A percentile compares a stretch with the other conserved stretches of the same genome.
These are phyloP conservation scores for Pseudozyma hubeiensis DNA, from an alignment of 1,284 basidiomycete genomes.

Conservation along the genomic window DNA sequence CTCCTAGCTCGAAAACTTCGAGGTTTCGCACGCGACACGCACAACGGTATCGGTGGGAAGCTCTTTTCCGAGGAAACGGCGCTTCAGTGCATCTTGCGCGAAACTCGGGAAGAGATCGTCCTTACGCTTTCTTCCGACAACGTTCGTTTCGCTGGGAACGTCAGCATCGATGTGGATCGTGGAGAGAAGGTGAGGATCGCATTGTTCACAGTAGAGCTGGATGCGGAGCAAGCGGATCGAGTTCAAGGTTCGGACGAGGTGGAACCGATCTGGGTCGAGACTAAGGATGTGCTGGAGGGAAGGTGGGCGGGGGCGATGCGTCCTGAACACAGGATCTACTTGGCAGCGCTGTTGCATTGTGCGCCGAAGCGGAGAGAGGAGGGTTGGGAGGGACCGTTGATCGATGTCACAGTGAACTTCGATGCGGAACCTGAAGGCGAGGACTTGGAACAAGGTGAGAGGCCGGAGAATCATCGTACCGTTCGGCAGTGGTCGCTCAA, in stretches of 20 bases:
- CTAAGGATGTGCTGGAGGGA: background rate
- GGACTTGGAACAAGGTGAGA: background rate
- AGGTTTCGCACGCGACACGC: constrained; percentile 16
- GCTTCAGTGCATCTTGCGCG: constrained; percentile 7
- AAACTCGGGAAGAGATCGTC: constrained; percentile 20
- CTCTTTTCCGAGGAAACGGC: constrained; percentile 7
- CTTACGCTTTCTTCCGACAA: background rate
- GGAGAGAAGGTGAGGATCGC: constrained; percentile 21
- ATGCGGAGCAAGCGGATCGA: background rate
- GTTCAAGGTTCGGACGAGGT: constrained; percentile 7
- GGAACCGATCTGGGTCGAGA: background rate
- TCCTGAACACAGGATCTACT: constrained; percentile 22
- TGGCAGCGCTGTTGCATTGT: background rate
- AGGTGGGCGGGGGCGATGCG: background rate
- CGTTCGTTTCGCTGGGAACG: background rate
- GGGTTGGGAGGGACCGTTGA: background rate
- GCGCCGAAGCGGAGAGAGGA: background rate
- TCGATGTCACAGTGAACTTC: constrained; percentile 21
- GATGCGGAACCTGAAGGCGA: constrained; percentile 5
- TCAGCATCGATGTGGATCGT: constrained; percentile 10
- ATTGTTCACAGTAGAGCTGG: background rate
- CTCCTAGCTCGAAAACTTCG: constrained; percentile 20
- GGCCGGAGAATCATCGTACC: constrained; percentile 24
- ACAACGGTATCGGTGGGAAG: constrained; percentile 38
- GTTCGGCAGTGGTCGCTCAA: constrained; percentile 10